phyloP scores from a whole-genome alignment of 345 rosid genomes.

The Eutrema heterophyllum region DNA sequence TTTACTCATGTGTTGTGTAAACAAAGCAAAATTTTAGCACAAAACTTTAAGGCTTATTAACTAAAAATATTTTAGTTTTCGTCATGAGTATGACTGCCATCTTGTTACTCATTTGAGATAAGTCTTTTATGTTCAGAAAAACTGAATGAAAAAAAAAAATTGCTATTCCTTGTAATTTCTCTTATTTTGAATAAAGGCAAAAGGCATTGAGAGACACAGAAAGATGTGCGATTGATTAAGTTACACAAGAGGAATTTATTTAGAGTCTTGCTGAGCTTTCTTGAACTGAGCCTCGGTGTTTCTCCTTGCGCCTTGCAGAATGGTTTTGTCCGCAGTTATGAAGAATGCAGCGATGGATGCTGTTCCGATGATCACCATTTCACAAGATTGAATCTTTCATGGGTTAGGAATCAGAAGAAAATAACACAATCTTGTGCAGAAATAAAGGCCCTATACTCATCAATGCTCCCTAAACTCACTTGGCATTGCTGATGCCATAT shows the following conservation, averaged over 20 bases:
- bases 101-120: not conserved
- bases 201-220: slow-evolving; percentile 1
- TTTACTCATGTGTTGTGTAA: not conserved
- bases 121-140: not conserved
- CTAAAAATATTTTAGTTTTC: not conserved
- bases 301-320: slow-evolving; percentile 69
- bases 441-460: not conserved
- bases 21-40: not conserved
- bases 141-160: not conserved
- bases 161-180: not conserved
- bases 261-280: slow-evolving; percentile 28
- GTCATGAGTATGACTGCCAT: not conserved
- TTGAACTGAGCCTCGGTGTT: slow-evolving; percentile 29
- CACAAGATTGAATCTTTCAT: not conserved
- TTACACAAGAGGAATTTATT: slow-evolving; percentile 14
- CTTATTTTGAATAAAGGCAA: slow-evolving; percentile 18
- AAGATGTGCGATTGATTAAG: not conserved
- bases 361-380: slow-evolving; percentile 15
- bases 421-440: not conserved
- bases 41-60: not conserved
- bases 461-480: not conserved
- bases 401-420: not conserved
- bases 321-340: slow-evolving; percentile 93
- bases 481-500: too few species aligned
- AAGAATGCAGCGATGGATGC: slow-evolving; percentile 80